A percentile compares a stretch with the other conserved stretches of the same genome.
These are phyloP conservation scores for Erythrophleum fordii DNA, from an alignment of 306 rosid species.

Conservation along the genomic window DNA sequence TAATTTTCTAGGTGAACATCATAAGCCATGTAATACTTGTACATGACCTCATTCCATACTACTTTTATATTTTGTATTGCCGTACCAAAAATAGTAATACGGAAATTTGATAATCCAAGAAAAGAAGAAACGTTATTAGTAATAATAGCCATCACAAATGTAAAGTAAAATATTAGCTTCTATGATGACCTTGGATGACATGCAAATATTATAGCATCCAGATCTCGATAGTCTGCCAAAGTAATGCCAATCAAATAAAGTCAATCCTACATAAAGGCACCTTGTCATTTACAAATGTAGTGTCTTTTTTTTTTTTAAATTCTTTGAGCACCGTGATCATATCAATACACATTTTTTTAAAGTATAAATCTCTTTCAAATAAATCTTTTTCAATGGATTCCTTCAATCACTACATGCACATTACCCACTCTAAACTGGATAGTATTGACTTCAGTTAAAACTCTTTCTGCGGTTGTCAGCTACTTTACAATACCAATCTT, in stretches of 20 bases:
- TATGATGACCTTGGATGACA: constrained; percentile 18
- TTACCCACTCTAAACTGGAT: constrained; percentile 48
- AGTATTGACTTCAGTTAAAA: constrained; percentile 43
- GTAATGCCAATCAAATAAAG: constrained; percentile 26
- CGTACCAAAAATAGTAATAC: constrained; percentile 21
- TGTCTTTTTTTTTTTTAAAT: constrained; percentile 30
- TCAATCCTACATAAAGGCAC: constrained; percentile 27
- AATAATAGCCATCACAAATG: background rate
- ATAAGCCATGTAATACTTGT: constrained; percentile 6
- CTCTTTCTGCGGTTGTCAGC: constrained; percentile 56
- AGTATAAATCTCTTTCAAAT: constrained; percentile 55
- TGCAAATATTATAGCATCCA: constrained; percentile 27
- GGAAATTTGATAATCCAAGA: background rate
- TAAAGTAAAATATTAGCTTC: constrained; percentile 8
- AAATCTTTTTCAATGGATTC: constrained; percentile 75
- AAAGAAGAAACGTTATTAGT: constrained; percentile 8
- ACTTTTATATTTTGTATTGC: background rate
- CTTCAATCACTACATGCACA: too few relatives aligned
- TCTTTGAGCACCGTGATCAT: constrained; percentile 46
- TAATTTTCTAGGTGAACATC: background rate
- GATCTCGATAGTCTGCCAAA: background rate
- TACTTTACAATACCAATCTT: constrained; percentile 61
- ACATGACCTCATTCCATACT: background rate
- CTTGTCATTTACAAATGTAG: constrained; percentile 36
- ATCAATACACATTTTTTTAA: constrained; percentile 43